phyloP scores from a whole-genome alignment of 345 rosid genomes.

The Orychophragmus violaceus region DNA sequence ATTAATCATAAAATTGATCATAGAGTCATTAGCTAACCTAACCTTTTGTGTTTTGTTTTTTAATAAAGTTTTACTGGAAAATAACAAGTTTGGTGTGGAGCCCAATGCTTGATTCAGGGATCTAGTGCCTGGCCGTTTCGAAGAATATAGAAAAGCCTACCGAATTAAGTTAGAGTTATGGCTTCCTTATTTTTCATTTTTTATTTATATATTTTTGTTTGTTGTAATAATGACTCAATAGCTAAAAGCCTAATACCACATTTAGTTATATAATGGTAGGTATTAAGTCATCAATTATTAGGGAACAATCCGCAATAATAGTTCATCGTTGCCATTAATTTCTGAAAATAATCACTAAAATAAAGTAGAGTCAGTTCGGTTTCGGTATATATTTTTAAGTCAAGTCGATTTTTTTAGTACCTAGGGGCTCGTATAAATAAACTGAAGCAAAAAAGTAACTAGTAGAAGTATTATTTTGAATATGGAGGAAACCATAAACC shows the following conservation, averaged over 20 bases:
- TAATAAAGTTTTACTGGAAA: neutral
- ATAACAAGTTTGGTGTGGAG: constrained; percentile 15
- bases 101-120: constrained; percentile 27
- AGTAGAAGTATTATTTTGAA: neutral
- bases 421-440: constrained; percentile 8
- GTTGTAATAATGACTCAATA: neutral
- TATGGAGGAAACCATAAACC: neutral
- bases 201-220: no score
- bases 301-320: constrained; percentile 9
- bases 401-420: neutral
- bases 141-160: neutral
- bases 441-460: neutral
- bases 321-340: constrained; percentile 11
- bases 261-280: neutral
- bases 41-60: constrained; percentile 6
- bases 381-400: neutral
- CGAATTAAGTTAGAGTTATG: constrained; percentile 4
- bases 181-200: neutral
- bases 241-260: neutral
- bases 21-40: constrained; percentile 33
- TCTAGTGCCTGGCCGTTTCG: constrained; percentile 22
- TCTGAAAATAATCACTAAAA: neutral
- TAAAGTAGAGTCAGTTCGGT: neutral
- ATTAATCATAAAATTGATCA: constrained; percentile 5
- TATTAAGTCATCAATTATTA: constrained; percentile 6